These are phyloP conservation scores for Incumbomyces lentus DNA, from an alignment of 2,329 filamentous ascomycete species.

Conservation along the genomic window DNA sequence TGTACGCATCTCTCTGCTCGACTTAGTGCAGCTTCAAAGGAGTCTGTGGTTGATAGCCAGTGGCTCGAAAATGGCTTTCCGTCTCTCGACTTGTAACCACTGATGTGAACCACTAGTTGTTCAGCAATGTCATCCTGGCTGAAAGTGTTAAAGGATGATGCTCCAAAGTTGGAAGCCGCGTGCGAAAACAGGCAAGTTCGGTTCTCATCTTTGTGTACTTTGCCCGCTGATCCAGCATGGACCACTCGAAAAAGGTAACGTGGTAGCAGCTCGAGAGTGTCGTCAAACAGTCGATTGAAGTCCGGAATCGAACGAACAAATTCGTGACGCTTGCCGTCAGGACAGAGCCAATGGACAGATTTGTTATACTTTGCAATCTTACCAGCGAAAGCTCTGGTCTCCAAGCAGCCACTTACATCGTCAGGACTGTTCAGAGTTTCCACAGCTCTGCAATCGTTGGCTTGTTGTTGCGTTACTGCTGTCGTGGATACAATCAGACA, in stretches of 20 bases:
- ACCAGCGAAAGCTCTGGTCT: not conserved
- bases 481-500: not conserved
- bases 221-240: not conserved
- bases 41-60: slow-evolving; percentile 2
- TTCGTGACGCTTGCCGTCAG: not conserved
- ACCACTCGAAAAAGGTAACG: not conserved
- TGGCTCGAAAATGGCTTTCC: not conserved
- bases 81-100: not conserved
- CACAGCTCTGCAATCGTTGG: not conserved
- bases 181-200: not conserved
- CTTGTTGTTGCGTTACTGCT: not conserved
- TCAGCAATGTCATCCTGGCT: not conserved
- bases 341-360: not conserved
- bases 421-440: not conserved
- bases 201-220: not conserved
- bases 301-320: not conserved
- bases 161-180: not conserved
- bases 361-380: not conserved
- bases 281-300: not conserved
- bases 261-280: not conserved
- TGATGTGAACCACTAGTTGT: not conserved
- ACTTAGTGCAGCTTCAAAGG: not conserved
- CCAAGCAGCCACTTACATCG: not conserved
- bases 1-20: not conserved
- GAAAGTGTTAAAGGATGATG: not conserved